phyloP scores from a whole-genome alignment of 2,329 filamentous ascomycete genomes.

The Dothistroma septosporum region DNA sequence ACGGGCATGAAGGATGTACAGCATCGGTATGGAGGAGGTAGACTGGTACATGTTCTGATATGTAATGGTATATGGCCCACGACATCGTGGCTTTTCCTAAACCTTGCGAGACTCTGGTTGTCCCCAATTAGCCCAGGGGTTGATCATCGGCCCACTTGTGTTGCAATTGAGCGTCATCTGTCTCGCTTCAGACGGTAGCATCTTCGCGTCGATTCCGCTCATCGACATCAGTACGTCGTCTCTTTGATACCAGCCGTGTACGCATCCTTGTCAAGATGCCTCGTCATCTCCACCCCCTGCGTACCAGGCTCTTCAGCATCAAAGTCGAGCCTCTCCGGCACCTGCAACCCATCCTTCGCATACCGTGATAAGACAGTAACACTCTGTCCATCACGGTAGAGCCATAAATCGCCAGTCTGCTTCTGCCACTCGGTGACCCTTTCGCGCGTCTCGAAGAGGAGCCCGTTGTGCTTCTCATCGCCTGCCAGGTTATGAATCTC shows the following conservation, averaged over 20 bases:
- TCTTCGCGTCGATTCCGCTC: neutral
- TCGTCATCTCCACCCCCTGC: slow-evolving; percentile 8
- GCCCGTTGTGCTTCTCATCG: slow-evolving; percentile 31
- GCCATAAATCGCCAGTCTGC: slow-evolving; percentile 35
- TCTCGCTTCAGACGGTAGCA: no score
- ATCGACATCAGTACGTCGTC: slow-evolving; percentile 3
- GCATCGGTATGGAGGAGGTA: neutral
- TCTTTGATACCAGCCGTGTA: slow-evolving; percentile 11
- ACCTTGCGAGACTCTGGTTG: no score
- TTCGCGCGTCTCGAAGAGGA: slow-evolving; percentile 35
- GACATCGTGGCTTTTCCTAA: no score
- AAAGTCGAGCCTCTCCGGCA: slow-evolving; percentile 27
- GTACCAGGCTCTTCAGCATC: slow-evolving; percentile 19
- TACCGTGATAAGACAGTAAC: slow-evolving; percentile 18
- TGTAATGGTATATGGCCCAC: neutral
- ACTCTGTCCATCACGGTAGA: slow-evolving; percentile 30
- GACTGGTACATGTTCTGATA: neutral
- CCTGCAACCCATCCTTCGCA: slow-evolving; percentile 20
- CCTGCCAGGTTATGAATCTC: slow-evolving; percentile 46
- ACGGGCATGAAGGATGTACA: neutral
- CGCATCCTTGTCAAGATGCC: slow-evolving; percentile 11
- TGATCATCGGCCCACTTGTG: no score
- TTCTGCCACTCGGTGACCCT: slow-evolving; percentile 36
- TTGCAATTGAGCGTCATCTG: no score
- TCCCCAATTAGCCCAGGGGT: no score